A percentile compares a stretch with the other conserved stretches of the same genome.
These are phyloP conservation scores for Annulohypoxylon bovei DNA, from an alignment of 495 filamentous ascomycete genomes.

Conservation along the genomic window DNA sequence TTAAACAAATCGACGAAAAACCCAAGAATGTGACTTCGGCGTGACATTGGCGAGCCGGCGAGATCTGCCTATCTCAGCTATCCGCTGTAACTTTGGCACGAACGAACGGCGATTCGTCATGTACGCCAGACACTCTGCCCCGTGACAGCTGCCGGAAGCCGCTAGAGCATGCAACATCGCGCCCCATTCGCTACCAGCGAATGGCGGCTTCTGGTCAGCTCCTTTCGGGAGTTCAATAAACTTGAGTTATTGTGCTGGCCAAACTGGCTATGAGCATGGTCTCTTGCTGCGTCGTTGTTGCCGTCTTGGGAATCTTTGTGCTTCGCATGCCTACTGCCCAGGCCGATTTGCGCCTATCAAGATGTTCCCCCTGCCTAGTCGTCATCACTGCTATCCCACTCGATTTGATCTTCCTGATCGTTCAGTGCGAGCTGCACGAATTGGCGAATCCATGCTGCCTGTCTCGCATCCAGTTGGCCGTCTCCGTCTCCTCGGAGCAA, in stretches of 20 bases:
- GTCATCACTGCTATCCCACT: constrained; percentile 51
- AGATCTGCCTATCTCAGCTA: constrained; percentile 45
- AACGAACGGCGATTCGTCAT: constrained; percentile 34
- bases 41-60: constrained; percentile 41
- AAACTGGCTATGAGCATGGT: constrained; percentile 22
- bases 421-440: constrained; percentile 64
- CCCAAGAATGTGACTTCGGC: constrained; percentile 31
- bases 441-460: constrained; percentile 61
- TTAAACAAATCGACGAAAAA: constrained; percentile 30
- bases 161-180: constrained; percentile 40
- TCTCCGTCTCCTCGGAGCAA: constrained; percentile 36
- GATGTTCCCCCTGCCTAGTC: constrained; percentile 35
- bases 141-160: constrained; percentile 48
- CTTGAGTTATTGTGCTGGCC: constrained; percentile 29
- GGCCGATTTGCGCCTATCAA: constrained; percentile 38
- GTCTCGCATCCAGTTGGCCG: constrained; percentile 41
- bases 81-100: constrained; percentile 37
- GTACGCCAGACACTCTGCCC: constrained; percentile 29
- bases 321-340: constrained; percentile 35
- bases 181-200: constrained; percentile 43
- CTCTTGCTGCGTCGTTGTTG: constrained; percentile 26
- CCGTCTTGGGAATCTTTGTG: constrained; percentile 41
- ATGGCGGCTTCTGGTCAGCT: constrained; percentile 36
- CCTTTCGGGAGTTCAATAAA: constrained; percentile 46
- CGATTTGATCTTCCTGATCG: constrained; percentile 61